Evolutionary conservation across 2,329 filamentous ascomycete species (phyloP).

Genomic region (Aurifilum marmelostoma): DNA sequence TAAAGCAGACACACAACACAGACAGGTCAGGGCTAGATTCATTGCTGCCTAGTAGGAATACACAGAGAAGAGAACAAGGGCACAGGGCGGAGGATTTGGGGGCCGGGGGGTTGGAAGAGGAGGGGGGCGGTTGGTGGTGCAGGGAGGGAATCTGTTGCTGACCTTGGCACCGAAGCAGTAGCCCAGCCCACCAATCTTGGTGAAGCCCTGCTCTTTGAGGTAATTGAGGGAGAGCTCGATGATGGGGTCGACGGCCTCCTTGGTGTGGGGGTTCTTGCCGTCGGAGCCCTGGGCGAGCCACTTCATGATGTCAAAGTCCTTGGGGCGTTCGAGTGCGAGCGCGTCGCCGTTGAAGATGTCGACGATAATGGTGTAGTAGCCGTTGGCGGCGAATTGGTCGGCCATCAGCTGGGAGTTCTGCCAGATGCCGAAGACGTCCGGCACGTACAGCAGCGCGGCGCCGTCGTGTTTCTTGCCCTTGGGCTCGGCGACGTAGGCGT

Average conservation of each 20-base stretch:
- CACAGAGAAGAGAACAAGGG: too few relatives aligned
- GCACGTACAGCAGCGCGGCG: conserved; percentile 50
- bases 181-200: conserved; percentile 66
- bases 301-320: conserved; percentile 45
- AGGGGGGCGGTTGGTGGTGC: background rate
- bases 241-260: conserved; percentile 50
- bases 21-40: background rate
- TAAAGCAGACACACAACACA: background rate
- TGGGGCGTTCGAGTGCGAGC: conserved; percentile 55
- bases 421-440: conserved; percentile 58
- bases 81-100: background rate
- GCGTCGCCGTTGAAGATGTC: conserved; percentile 73
- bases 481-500: conserved; percentile 56
- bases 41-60: background rate
- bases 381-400: conserved; percentile 74
- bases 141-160: conserved; percentile 28
- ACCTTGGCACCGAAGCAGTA: conserved; percentile 80
- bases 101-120: too few relatives aligned
- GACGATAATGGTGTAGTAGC: conserved; percentile 69
- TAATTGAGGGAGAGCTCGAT: conserved; percentile 58
- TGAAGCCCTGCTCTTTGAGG: conserved; percentile 59
- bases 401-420: conserved; percentile 68
- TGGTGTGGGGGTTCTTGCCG: conserved; percentile 55
- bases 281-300: conserved; percentile 50
- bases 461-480: conserved; percentile 45